Evolutionary conservation across 1,139 yeast species (phyloP), one percentile per base, ranked within the genome.

Genomic region (Suhomyces yuchorum): DNA sequence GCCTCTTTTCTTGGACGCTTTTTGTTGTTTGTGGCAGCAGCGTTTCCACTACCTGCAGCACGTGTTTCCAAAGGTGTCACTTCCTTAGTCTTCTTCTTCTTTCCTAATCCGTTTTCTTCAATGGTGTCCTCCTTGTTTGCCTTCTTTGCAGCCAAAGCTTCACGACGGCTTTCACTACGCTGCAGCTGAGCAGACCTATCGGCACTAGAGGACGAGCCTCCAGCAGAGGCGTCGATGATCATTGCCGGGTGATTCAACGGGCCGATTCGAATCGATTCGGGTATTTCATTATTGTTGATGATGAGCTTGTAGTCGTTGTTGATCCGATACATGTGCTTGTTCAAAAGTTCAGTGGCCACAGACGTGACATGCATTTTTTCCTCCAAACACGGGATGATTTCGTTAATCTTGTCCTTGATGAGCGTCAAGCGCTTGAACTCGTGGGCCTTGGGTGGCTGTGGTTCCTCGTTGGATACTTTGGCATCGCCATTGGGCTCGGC

Each of bases 331-430:
- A 89, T 72, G 60, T 90, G 89, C 54, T 85, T 82, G 37, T 77
- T 72, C 44, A 91, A 78, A 19, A 86, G 79, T 58, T 92, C 98
- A 26, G 89, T 80, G 23, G 97, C 97, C 34, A 90, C 87, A 1
- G 93, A 85, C 3, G 98, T 95, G 34, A 93, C 97, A 63, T 93
- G 97, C 96, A 93, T 91, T 68, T 93, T 93, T 64, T 93, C 98
- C 62, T 93, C 99, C 51, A 93, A 71, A 56, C 97, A 90, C 0
- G 98, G 98, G 72, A 93, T 84, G 45, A 93, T 76, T 51, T 88
- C 96, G 56, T 78, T 81, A 50, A 85, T 70, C 47, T 74, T 67
- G 46, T 70, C 67, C 48, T 78, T 75, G 43, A 82, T 79, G n/a
- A 52, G 49, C 34, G 53, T 59, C 38, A 75, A 61, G 19, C 66